Base-by-base conservation (phyloP, 2,329 filamentous ascomycete species). In the Diaporthe sp. region DNA sequence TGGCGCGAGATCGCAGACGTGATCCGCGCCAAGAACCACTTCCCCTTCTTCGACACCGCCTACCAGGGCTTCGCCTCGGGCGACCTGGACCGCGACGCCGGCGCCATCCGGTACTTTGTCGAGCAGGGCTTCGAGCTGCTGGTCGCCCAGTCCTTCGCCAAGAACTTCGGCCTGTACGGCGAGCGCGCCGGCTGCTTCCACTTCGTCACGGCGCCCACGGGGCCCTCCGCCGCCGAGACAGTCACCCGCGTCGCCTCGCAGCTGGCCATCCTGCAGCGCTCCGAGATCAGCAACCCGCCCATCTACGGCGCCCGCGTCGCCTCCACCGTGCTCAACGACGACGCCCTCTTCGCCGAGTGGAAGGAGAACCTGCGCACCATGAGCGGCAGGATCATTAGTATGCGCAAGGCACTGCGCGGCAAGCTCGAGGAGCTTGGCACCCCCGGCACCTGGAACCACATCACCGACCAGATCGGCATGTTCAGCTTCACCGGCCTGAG, bases 381-480 rank as follows among this genome's bases (percentile, higher is more conserved):
- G 97, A 95, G 95, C 37, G 96, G 97, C 34, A 94, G 97, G 78
- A 99, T 99, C 87, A 96, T 94, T 79, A 90, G 91, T 82, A 99
- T 98, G 97, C 93, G 97, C 78, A 92, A 91, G 81, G 91, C 90
- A 4, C 87, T 99, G 80, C 91, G 95, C 70, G 86, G 87, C 74
- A 95, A 96, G 85, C 91, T 99, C 15, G 96, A 98, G 86, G 91
- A 92, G 82, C 90, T 96, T 76, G 92, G 91, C 42, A 98, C 97
- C 0, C 96, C 96, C 0, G 96, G 96, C 44, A 94, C 91, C 19
- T 99, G 97, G 97, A 95, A 96, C 82, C 97, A 99, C 86, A 98
- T 99, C 84, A 98, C 96, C 22, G 94, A 97, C 81, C 97, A 99
- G 90, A 99, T 99, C 83, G 97, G 97, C 87, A 99, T 99, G 97